Evolutionary conservation across 2,329 filamentous ascomycete genomes (phyloP).

Genomic region (Stagonosporopsis vannaccii): DNA sequence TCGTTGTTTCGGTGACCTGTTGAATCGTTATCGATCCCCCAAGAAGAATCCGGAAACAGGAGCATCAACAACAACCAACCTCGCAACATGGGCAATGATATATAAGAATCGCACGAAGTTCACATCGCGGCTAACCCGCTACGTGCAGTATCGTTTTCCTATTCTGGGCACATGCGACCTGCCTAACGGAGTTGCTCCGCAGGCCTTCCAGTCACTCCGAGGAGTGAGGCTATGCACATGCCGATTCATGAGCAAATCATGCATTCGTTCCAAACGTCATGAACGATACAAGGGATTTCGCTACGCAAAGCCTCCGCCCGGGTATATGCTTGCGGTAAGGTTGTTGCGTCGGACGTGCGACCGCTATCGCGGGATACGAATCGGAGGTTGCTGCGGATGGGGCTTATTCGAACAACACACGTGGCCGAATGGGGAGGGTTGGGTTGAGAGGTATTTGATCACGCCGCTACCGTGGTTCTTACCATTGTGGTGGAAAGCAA

Average conservation of each 20-base stretch:
- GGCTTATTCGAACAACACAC: background rate
- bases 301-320: background rate
- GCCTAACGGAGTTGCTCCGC: conserved; percentile 18
- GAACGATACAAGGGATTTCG: conserved; percentile 6
- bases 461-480: background rate
- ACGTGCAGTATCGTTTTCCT: conserved; percentile 10
- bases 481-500: background rate
- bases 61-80: background rate
- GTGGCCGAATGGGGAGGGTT: background rate
- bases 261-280: background rate
- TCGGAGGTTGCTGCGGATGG: conserved; percentile 4
- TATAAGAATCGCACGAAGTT: background rate
- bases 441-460: background rate
- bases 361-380: background rate
- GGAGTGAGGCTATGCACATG: conserved; percentile 6
- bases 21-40: background rate
- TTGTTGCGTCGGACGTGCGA: conserved; percentile 2
- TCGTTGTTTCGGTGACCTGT: background rate
- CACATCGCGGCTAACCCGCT: conserved; percentile 3
- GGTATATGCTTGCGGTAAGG: background rate
- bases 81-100: background rate
- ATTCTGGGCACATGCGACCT: background rate
- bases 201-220: conserved; percentile 1
- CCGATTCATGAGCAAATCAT: conserved; percentile 13
- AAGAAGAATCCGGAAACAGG: background rate